Conservation (phyloP, 1,139 yeast genomes). For the Casaregolazyma suthepensis region DNA sequence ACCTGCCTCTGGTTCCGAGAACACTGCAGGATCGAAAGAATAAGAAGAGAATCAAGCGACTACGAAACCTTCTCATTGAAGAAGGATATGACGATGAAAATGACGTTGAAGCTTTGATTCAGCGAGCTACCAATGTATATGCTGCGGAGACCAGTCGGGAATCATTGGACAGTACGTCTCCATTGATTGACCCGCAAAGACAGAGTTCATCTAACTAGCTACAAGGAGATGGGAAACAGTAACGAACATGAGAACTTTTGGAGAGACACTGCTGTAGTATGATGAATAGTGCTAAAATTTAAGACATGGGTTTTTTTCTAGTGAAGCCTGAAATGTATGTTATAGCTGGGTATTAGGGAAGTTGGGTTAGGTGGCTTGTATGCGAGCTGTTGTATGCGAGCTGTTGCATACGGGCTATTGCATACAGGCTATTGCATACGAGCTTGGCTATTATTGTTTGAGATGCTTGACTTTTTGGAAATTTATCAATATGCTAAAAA, state of each 20-base stretch:
- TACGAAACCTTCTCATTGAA: constrained; percentile 10
- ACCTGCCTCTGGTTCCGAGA: constrained; percentile 42
- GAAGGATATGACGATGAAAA: neutral
- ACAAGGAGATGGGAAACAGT: constrained; percentile 4
- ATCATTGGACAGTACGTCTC: constrained; percentile 19
- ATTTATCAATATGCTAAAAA: too few relatives aligned
- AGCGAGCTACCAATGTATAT: constrained; percentile 20
- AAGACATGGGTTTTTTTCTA: neutral
- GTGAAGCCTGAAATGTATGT: neutral
- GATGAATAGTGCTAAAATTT: neutral
- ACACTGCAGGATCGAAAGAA: constrained; percentile 4
- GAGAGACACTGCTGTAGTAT: neutral
- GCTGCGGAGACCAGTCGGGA: constrained; percentile 16
- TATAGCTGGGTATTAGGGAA: too few relatives aligned
- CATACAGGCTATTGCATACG: too few relatives aligned
- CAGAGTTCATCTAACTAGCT: neutral
- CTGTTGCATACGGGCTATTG: too few relatives aligned
- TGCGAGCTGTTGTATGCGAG: too few relatives aligned
- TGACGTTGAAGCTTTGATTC: constrained; percentile 19
- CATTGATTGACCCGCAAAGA: constrained; percentile 14
- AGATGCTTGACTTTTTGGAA: too few relatives aligned
- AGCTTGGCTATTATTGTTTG: too few relatives aligned
- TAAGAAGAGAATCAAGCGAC: constrained; percentile 9
- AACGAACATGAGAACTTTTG: neutral
- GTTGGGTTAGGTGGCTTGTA: too few relatives aligned